phyloP scores from a whole-genome alignment of 2,329 filamentous ascomycete species.

The Cytospora chrysosperma region DNA sequence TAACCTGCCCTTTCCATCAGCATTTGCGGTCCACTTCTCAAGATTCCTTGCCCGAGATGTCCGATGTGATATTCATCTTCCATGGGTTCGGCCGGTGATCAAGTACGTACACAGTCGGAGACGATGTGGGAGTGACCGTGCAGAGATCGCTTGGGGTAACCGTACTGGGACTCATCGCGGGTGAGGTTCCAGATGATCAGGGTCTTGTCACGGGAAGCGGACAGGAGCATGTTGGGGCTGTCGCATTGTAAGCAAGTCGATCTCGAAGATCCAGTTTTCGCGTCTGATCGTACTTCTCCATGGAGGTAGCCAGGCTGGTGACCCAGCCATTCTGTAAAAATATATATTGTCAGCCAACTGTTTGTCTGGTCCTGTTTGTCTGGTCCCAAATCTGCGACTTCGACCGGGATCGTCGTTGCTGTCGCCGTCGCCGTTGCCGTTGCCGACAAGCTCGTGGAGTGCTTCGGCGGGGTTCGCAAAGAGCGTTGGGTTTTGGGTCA shows the following conservation, averaged over 20 bases:
- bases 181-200: constrained; percentile 99
- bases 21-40: constrained; percentile 28
- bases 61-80: not conserved
- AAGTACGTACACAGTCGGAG: constrained; percentile 91
- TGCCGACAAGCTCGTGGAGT: not conserved
- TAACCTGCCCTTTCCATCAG: constrained; percentile 66
- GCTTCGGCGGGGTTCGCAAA: constrained; percentile 28
- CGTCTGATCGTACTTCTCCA: constrained; percentile 79
- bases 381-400: not conserved
- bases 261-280: constrained; percentile 22
- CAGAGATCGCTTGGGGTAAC: constrained; percentile 98
- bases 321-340: constrained; percentile 83
- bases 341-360: constrained; percentile 29
- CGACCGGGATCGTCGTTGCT: constrained; percentile 7
- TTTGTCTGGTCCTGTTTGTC: not conserved
- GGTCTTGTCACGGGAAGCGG: constrained; percentile 94
- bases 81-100: constrained; percentile 6
- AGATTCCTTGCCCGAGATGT: constrained; percentile 7
- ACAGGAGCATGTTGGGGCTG: constrained; percentile 99
- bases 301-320: constrained; percentile 95
- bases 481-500: constrained; percentile 29
- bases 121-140: constrained; percentile 99
- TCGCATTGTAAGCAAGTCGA: constrained; percentile 30
- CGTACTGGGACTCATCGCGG: constrained; percentile 96
- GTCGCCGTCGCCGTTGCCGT: constrained; percentile 14